A percentile compares a stretch with the other conserved stretches of the same genome.
Conservation (phyloP, 129 eudicot species). For the Heracleum sosnowskyi region DNA sequence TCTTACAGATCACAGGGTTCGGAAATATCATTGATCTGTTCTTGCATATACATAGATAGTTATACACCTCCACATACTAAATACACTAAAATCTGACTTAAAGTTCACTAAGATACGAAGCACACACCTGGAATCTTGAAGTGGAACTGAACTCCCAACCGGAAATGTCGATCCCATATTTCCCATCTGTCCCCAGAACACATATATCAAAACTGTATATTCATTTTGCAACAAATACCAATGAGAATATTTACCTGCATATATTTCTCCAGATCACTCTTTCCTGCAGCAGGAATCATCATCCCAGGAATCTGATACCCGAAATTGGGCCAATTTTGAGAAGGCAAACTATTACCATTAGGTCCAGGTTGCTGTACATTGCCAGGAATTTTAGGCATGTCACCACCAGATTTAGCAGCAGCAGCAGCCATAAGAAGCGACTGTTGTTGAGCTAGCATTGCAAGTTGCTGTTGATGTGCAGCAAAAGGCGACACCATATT, state of each 20-base stretch:
- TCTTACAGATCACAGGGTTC: neutral
- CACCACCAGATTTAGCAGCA: slow-evolving; percentile 72
- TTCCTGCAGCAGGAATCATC: slow-evolving; percentile 54
- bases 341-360: slow-evolving; percentile 37
- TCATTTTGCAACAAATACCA: neutral
- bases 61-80: neutral
- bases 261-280: slow-evolving; percentile 48
- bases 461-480: slow-evolving; percentile 51
- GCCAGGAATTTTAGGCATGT: slow-evolving; percentile 38
- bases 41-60: neutral
- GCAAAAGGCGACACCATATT: slow-evolving; percentile 55
- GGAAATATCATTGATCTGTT: neutral
- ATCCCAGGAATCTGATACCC: slow-evolving; percentile 74
- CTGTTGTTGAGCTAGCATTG: slow-evolving; percentile 78
- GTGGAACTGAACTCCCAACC: slow-evolving; percentile 47
- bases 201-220: slow-evolving; percentile 10
- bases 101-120: neutral
- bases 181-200: slow-evolving; percentile 48
- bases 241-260: slow-evolving; percentile 46
- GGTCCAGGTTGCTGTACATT: slow-evolving; percentile 49
- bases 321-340: slow-evolving; percentile 67
- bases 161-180: slow-evolving; percentile 43
- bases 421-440: slow-evolving; percentile 88
- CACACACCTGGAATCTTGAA: slow-evolving; percentile 59
- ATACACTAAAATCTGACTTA: neutral